phyloP scores from a whole-genome alignment of 2,329 filamentous ascomycete species.

The Epichloe coenophiala region DNA sequence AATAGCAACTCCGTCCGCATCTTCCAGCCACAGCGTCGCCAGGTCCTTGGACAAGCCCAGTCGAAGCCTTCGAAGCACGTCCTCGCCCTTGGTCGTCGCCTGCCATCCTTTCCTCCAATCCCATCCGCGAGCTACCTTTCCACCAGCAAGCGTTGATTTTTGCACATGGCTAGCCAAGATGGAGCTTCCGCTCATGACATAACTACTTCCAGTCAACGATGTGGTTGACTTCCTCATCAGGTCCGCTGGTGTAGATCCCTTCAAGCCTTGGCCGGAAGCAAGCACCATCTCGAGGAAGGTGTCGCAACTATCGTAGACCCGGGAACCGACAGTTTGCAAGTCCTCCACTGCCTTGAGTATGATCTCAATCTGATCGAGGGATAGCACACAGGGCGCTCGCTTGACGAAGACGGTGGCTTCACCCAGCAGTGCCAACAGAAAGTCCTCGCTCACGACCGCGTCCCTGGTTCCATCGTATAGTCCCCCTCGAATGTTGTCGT shows the following conservation, averaged over 20 bases:
- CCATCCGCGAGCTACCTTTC: constrained; percentile 50
- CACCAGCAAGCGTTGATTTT: constrained; percentile 43
- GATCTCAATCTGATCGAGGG: constrained; percentile 57
- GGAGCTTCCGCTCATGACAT: constrained; percentile 60
- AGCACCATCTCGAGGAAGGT: constrained; percentile 68
- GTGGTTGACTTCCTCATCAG: constrained; percentile 47
- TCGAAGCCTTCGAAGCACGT: constrained; percentile 61
- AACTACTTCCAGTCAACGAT: constrained; percentile 44
- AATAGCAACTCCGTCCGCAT: constrained; percentile 42
- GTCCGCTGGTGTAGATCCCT: constrained; percentile 49
- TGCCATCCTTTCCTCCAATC: constrained; percentile 71
- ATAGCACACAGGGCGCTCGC: constrained; percentile 40
- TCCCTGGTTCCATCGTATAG: constrained; percentile 71
- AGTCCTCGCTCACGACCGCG: constrained; percentile 78
- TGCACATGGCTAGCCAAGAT: constrained; percentile 52
- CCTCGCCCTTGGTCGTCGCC: constrained; percentile 46
- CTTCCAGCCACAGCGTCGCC: constrained; percentile 53
- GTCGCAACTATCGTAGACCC: constrained; percentile 61
- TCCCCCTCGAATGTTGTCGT: constrained; percentile 83
- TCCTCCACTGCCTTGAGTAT: constrained; percentile 71
- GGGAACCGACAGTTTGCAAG: constrained; percentile 57
- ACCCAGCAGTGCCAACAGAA: constrained; percentile 68
- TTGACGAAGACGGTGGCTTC: constrained; percentile 70
- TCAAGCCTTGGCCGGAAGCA: constrained; percentile 50
- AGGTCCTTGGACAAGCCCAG: constrained; percentile 63